Evolutionary conservation across 495 filamentous ascomycete species (phyloP), one percentile per base, ranked within the genome.

Genomic region (Trichoderma virens): DNA sequence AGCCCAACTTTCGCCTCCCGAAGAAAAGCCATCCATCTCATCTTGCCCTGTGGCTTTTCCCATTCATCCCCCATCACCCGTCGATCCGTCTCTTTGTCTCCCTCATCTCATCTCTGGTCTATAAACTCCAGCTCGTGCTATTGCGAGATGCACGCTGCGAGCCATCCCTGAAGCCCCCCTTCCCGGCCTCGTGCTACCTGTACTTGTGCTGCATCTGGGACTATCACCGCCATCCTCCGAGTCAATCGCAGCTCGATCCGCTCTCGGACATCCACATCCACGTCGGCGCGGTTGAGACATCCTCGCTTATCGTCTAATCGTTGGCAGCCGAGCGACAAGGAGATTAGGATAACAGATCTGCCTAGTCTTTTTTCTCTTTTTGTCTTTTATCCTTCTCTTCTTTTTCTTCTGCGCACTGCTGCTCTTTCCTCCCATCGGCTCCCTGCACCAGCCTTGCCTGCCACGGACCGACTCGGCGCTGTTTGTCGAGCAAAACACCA

Each of bases 241-340:
- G 23, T 56, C 27, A 5, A 56, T 56, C 51, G 51, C 51, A 56
- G 30, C 51, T 56, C 51, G 27, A 56, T 56, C 51, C 51, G 51
- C 51, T 56, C 23, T 56, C 51, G 51, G 51, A 11, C 27, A 30
- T 11, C 25, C 47, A 8, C 47, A 56, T 27, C 13, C 47, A 13
- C 47, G 47, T 45, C 47, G 27, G 7, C 43, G 43, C 43, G n/a
- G 45, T 7, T 51, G 18, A 41, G 2, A 41, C 38, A 11, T 18
- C 38, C 34, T 11, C 11, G 11, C 34, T 35, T 11, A 35, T 5
- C 34, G 11, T 35, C 34, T 35, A 5, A 35, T 11, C 34, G n/a
- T n/a, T n/a, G 5, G 34, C 34, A 35, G 34, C 5, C 5, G 11
- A 35, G 11, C 34, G 11, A 35, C 34, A 35, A 35, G 34, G 34